Evolutionary conservation across 331 rosid species (phyloP).

Genomic region (Malus hybrid): DNA sequence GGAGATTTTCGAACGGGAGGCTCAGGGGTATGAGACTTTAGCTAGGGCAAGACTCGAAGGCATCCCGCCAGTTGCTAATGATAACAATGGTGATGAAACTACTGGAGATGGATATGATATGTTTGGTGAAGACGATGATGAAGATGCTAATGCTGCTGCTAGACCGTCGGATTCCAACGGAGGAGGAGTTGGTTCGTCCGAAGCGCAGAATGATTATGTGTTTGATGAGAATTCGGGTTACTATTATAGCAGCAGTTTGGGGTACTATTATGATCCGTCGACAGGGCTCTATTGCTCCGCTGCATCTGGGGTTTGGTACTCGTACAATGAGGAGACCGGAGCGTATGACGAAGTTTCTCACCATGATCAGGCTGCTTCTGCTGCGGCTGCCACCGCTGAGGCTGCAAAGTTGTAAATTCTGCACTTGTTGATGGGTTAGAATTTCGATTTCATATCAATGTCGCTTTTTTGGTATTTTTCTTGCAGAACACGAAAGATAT

Average conservation of each 20-base stretch:
- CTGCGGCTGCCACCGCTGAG: not conserved
- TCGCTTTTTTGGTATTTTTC: not conserved
- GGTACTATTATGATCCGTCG: constrained; percentile 25
- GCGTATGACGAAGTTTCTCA: constrained; percentile 43
- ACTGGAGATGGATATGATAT: constrained; percentile 59
- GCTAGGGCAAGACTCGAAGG: constrained; percentile 35
- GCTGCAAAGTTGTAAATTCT: not conserved
- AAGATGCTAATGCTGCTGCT: constrained; percentile 25
- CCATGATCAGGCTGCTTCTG: constrained; percentile 18
- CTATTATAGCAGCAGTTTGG: constrained; percentile 19
- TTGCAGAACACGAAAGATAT: not conserved
- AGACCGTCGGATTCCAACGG: not conserved
- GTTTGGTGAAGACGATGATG: constrained; percentile 64
- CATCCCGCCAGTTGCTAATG: not conserved
- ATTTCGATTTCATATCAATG: not conserved
- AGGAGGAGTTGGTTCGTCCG: not conserved
- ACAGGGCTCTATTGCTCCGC: constrained; percentile 69
- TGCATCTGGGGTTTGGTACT: constrained; percentile 78
- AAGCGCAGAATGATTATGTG: constrained; percentile 17
- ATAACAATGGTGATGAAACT: constrained; percentile 14
- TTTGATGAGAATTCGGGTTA: constrained; percentile 25
- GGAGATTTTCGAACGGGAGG: constrained; percentile 17
- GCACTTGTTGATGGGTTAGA: not conserved
- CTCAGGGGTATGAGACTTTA: constrained; percentile 59
- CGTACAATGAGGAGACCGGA: constrained; percentile 57